A percentile compares a stretch with the other conserved stretches of the same genome.
Conservation (phyloP, 2,329 filamentous ascomycete genomes). For the Cercospora sojina region DNA sequence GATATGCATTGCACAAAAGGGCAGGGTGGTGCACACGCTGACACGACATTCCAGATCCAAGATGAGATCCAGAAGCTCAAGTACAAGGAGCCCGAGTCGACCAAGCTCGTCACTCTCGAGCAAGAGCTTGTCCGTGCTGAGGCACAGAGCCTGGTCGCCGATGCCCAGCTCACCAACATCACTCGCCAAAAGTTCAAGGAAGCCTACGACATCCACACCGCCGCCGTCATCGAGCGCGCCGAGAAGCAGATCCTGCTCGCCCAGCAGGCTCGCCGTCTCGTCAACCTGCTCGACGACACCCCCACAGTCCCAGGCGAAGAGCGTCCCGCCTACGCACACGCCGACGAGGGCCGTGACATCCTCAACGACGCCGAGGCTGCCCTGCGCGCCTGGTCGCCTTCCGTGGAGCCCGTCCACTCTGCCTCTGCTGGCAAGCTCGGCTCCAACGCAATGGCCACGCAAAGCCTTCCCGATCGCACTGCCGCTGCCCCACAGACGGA, state of each 20-base stretch:
- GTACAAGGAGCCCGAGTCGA: conserved; percentile 83
- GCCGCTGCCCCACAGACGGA: conserved; percentile 6
- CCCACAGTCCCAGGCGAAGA: conserved; percentile 84
- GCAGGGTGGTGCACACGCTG: background rate
- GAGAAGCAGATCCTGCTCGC: conserved; percentile 97
- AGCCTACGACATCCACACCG: conserved; percentile 83
- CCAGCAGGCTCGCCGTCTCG: conserved; percentile 79
- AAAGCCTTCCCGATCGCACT: conserved; percentile 13
- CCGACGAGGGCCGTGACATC: conserved; percentile 72
- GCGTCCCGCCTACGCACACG: conserved; percentile 65
- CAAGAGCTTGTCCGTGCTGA: conserved; percentile 96
- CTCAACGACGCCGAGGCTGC: conserved; percentile 92
- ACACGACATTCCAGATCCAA: conserved; percentile 54
- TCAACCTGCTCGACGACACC: conserved; percentile 84
- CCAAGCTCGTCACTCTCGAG: conserved; percentile 79
- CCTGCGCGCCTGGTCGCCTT: conserved; percentile 69
- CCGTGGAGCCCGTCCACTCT: conserved; percentile 53
- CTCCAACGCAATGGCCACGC: conserved; percentile 44
- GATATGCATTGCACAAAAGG: background rate
- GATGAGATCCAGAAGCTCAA: conserved; percentile 93
- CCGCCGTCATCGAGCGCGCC: conserved; percentile 88
- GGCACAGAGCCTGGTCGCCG: conserved; percentile 91
- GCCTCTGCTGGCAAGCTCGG: conserved; percentile 52
- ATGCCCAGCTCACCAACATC: conserved; percentile 93
- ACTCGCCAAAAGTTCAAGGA: conserved; percentile 96